These are phyloP conservation scores for Corymbia citriodora DNA, from an alignment of 441 rosid species.

Conservation along the genomic window DNA sequence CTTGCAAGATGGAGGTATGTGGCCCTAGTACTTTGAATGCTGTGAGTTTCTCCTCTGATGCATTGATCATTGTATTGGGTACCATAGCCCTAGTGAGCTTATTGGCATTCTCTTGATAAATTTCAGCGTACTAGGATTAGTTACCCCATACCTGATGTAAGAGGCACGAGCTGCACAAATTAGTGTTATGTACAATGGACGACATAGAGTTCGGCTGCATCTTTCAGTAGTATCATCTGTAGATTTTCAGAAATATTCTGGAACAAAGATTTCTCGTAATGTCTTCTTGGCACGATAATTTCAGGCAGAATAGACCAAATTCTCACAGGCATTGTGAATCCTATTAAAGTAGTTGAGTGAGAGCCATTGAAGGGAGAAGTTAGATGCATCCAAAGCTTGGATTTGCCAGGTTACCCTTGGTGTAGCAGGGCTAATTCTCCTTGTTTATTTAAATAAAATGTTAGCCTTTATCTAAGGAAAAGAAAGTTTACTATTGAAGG, in stretches of 20 bases:
- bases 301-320: neutral
- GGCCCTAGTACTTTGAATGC: neutral
- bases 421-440: neutral
- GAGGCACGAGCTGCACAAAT: neutral
- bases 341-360: neutral
- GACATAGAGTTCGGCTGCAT: neutral
- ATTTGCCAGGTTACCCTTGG: neutral
- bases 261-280: neutral
- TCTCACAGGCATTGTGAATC: neutral
- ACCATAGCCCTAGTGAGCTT: neutral
- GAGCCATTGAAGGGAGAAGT: neutral
- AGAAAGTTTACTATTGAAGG: neutral
- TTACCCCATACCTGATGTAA: neutral
- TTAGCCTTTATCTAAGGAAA: neutral
- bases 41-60: neutral
- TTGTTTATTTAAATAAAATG: neutral
- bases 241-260: neutral
- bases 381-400: neutral
- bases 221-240: neutral
- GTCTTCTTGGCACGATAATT: neutral
- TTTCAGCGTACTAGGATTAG: neutral
- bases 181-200: neutral
- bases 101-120: neutral
- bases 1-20: conserved; percentile 64
- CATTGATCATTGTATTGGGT: neutral